Evolutionary conservation across 352 stramenopile species (phyloP), one percentile per base, ranked within the genome.

Genomic region (Globisporangium abappressorium): DNA sequence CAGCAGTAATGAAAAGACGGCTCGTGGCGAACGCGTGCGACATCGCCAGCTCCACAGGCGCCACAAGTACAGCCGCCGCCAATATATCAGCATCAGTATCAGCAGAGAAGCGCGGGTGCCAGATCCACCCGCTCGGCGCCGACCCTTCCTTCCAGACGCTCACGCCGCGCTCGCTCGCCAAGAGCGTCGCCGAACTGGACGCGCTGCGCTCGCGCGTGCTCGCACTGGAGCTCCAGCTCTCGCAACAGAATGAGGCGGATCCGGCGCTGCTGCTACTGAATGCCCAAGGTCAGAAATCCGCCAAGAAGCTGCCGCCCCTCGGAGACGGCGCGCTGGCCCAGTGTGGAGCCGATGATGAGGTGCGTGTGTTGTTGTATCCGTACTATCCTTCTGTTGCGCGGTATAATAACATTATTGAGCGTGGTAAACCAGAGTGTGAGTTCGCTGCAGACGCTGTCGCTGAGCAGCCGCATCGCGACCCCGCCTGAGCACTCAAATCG

Each of bases 151-250:
- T 87, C 30, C 69, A 78, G 47, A 76, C 70, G 30, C 79, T 92
- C 20, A 90, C 79, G 15, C 81, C 80, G 5, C 75, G 81, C 3
- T 80, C 79, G 4, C 66, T 89, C n/a, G 81, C 84, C 1, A 79
- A 83, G 46, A 90, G 66, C 34, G 78, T 88, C 64, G 75, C 80
- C 0, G 81, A 89, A 43, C 74, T 90, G 0, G 75, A 87, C 22
- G 72, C 77, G 6, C 36, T 90, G 36, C 76, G 76, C 33, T 83
- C 62, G 8, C 74, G 81, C 26, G 80, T 90, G 1, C 62, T 77
- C 3, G 78, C 87, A 15, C 72, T 90, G 5, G 78, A 92, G 59
- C 73, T 80, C 22, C 77, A 85, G 49, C 72, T 92, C 47, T 76
- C 80, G 47, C 71, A 79, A 38, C 71, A 79, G 26, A 80, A 88